phyloP scores from a whole-genome alignment of 495 filamentous ascomycete genomes.

The Xylaria acuta region DNA sequence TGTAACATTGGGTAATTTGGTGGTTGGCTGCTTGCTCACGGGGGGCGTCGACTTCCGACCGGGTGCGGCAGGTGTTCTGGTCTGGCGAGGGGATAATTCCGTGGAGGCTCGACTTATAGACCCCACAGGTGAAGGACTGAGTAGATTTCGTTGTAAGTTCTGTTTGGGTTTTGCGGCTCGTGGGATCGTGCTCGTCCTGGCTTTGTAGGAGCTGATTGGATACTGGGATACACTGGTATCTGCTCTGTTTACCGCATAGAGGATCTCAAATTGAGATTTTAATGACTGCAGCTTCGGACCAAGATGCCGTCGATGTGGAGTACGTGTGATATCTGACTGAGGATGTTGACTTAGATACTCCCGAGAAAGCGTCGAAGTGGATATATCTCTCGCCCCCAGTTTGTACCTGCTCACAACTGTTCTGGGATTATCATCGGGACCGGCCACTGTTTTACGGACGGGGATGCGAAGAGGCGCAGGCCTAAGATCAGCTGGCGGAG shows the following conservation, averaged over 20 bases:
- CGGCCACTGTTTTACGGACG: background rate
- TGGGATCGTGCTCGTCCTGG: constrained; percentile 26
- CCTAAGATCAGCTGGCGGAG: constrained; percentile 9
- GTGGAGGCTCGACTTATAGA: constrained; percentile 10
- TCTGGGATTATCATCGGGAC: background rate
- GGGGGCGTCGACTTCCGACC: constrained; percentile 6
- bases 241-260: constrained; percentile 41
- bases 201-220: constrained; percentile 22
- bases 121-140: constrained; percentile 7
- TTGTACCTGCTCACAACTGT: background rate
- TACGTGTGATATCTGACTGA: constrained; percentile 7
- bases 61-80: background rate
- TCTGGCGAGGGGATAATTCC: background rate
- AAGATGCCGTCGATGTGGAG: constrained; percentile 27
- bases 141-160: background rate
- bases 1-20: background rate
- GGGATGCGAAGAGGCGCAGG: constrained; percentile 25
- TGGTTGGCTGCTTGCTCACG: background rate
- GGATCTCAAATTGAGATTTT: constrained; percentile 50
- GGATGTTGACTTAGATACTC: background rate
- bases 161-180: constrained; percentile 2
- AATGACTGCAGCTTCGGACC: constrained; percentile 40
- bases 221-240: constrained; percentile 24
- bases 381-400: background rate
- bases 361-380: background rate